A percentile compares a stretch with the other conserved stretches of the same genome.
These are phyloP conservation scores for Mucuna pruriens DNA, from an alignment of 306 rosid genomes.

Conservation along the genomic window DNA sequence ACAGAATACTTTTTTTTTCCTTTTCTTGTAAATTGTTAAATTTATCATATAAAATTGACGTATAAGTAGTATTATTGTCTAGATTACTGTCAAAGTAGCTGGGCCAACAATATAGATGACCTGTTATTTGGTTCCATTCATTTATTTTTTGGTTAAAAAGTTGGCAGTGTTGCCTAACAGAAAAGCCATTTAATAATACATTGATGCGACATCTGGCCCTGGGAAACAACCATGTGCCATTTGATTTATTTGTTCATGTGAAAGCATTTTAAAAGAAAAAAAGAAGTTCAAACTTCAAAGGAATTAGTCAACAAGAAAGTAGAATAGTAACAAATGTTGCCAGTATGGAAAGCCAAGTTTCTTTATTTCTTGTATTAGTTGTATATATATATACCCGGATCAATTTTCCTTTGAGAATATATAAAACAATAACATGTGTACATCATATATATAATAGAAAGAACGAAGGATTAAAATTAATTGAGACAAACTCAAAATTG, in stretches of 20 bases:
- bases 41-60: neutral
- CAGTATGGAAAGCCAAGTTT: neutral
- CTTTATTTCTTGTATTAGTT: neutral
- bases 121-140: constrained; percentile 24
- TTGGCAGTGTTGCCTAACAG: constrained; percentile 25
- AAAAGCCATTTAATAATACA: constrained; percentile 35
- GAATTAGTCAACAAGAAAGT: constrained; percentile 9
- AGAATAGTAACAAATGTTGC: constrained; percentile 16
- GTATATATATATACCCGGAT: neutral
- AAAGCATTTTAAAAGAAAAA: neutral
- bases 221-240: constrained; percentile 4
- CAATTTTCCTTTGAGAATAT: neutral
- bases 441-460: constrained; percentile 21
- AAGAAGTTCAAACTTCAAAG: neutral
- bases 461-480: constrained; percentile 22
- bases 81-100: neutral
- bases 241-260: constrained; percentile 1
- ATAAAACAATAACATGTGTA: neutral
- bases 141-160: constrained; percentile 6
- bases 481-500: constrained; percentile 40
- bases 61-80: neutral
- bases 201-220: neutral
- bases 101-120: constrained; percentile 31
- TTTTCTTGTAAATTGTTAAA: neutral
- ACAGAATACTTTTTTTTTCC: neutral